phyloP scores from a whole-genome alignment of 2,329 filamentous ascomycete species.

The Aspergillus nomiae region DNA sequence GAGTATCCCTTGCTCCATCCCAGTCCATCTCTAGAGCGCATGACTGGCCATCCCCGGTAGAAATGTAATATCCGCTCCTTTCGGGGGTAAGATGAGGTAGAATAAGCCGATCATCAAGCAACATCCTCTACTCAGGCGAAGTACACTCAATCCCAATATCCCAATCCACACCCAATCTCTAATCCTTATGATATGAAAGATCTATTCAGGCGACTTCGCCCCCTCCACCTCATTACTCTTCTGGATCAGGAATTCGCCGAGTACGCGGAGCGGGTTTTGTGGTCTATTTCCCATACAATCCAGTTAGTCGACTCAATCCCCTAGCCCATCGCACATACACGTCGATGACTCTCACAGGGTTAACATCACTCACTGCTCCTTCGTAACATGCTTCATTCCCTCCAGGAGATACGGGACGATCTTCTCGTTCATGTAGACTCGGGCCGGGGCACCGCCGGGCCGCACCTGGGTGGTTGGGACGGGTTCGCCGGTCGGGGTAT shows the following conservation, averaged over 20 bases:
- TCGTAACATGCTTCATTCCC: constrained; percentile 72
- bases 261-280: constrained; percentile 65
- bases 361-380: constrained; percentile 61
- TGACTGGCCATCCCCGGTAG: too few relatives aligned
- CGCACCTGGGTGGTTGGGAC: constrained; percentile 42
- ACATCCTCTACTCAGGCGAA: too few relatives aligned
- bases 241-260: constrained; percentile 72
- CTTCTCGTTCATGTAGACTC: constrained; percentile 71
- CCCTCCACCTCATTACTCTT: constrained; percentile 66
- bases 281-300: constrained; percentile 51
- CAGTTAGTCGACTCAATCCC: not conserved
- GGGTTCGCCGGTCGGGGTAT: constrained; percentile 34
- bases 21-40: not conserved
- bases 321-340: too few relatives aligned
- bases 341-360: not conserved
- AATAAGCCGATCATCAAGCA: too few relatives aligned
- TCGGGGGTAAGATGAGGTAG: too few relatives aligned
- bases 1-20: not conserved
- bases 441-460: constrained; percentile 67
- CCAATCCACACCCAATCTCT: not conserved
- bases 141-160: not conserved
- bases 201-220: constrained; percentile 29
- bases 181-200: too few relatives aligned
- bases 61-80: too few relatives aligned
- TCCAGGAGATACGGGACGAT: constrained; percentile 69